Percentiles rank a stretch among this genome's conserved stretches.
Evolutionary conservation across 2,329 filamentous ascomycete species (phyloP).

Genomic region (Xylaria sp.): DNA sequence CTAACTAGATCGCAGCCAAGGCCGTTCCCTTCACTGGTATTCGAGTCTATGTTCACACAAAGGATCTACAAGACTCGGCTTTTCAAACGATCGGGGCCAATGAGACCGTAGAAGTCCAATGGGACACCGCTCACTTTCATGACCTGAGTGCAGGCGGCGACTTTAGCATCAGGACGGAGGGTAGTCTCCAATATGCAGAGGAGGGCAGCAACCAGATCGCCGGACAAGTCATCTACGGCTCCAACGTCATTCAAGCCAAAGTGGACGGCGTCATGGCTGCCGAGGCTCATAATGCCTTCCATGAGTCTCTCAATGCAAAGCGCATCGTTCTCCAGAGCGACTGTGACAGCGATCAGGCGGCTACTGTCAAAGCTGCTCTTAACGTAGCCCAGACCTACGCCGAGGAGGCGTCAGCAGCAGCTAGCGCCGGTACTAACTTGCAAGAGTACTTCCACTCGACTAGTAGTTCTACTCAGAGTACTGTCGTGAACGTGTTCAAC

Average conservation of each 20-base stretch:
- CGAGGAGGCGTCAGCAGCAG: slow-evolving; percentile 8
- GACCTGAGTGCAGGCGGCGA: slow-evolving; percentile 24
- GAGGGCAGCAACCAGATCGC: slow-evolving; percentile 28
- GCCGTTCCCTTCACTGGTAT: slow-evolving; percentile 16
- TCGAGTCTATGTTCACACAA: slow-evolving; percentile 22
- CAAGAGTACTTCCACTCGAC: slow-evolving; percentile 32
- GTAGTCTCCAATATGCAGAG: slow-evolving; percentile 24
- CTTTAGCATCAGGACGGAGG: slow-evolving; percentile 19
- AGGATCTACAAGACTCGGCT: slow-evolving; percentile 18
- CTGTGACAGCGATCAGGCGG: slow-evolving; percentile 17
- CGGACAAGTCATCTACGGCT: slow-evolving; percentile 17
- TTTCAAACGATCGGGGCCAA: slow-evolving; percentile 21
- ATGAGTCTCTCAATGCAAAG: slow-evolving; percentile 10
- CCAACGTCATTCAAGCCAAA: slow-evolving; percentile 22
- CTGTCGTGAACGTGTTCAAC: slow-evolving; percentile 21
- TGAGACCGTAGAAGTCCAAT: slow-evolving; percentile 22
- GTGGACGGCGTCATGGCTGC: slow-evolving; percentile 15
- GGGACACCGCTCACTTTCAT: slow-evolving; percentile 20
- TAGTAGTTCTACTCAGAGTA: slow-evolving; percentile 17
- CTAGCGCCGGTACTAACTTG: slow-evolving; percentile 21
- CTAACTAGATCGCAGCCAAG: slow-evolving; percentile 13
- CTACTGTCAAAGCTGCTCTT: slow-evolving; percentile 16
- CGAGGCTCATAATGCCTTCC: slow-evolving; percentile 16
- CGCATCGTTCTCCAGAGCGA: slow-evolving; percentile 22
- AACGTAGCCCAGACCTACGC: slow-evolving; percentile 20